phyloP scores from a whole-genome alignment of 2,329 filamentous ascomycete species.

The Epichloe bromicola region DNA sequence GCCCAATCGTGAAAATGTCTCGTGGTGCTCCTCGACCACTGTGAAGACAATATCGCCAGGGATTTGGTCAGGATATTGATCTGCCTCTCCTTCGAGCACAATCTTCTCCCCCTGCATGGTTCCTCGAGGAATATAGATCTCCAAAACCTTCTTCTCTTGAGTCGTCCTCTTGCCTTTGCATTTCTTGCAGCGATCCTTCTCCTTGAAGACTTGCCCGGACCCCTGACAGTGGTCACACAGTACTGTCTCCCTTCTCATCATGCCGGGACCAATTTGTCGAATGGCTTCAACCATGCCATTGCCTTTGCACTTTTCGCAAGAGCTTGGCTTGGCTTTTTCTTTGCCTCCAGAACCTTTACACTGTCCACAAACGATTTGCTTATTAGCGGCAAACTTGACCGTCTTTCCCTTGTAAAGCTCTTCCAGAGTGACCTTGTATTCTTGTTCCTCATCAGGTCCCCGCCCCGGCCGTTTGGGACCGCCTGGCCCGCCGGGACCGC shows the following conservation, averaged over 20 bases:
- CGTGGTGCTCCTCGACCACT: constrained; percentile 68
- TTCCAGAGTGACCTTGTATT: constrained; percentile 82
- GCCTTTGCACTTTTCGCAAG: constrained; percentile 77
- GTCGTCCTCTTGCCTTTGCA: constrained; percentile 87
- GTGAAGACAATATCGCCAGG: constrained; percentile 91
- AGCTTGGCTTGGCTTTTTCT: constrained; percentile 73
- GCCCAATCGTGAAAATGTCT: constrained; percentile 69
- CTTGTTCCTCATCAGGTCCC: constrained; percentile 74
- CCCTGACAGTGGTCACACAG: constrained; percentile 75
- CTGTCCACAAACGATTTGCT: constrained; percentile 75
- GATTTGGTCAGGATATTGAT: constrained; percentile 77
- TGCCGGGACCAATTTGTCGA: constrained; percentile 72
- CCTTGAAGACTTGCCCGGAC: constrained; percentile 75
- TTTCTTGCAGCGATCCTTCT: constrained; percentile 97
- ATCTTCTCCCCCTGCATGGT: constrained; percentile 81
- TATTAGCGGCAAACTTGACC: constrained; percentile 89
- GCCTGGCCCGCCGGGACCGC: constrained; percentile 38
- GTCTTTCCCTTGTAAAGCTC: constrained; percentile 98
- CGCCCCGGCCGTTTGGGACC: constrained; percentile 51
- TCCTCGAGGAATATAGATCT: constrained; percentile 89
- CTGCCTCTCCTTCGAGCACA: constrained; percentile 81
- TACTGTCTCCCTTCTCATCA: constrained; percentile 70
- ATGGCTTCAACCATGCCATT: constrained; percentile 64
- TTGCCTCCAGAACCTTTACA: constrained; percentile 88
- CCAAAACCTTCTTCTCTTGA: constrained; percentile 83